Evolutionary conservation across 495 filamentous ascomycete species (phyloP).

Genomic region (Penicillium canescens): DNA sequence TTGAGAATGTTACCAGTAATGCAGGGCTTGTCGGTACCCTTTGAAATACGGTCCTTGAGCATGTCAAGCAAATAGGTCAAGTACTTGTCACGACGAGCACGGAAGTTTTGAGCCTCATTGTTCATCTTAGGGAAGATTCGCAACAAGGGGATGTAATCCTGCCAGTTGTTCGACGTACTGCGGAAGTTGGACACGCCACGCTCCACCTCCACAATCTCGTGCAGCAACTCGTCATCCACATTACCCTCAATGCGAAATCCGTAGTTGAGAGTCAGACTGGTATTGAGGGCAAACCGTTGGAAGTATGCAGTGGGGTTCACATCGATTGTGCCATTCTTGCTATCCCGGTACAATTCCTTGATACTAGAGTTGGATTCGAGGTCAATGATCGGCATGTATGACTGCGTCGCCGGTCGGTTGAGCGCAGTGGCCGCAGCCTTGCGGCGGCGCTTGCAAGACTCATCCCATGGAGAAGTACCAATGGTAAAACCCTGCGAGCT

Average conservation of each 20-base stretch:
- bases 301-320: slow-evolving; percentile 67
- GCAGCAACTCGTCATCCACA: slow-evolving; percentile 56
- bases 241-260: slow-evolving; percentile 62
- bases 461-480: slow-evolving; percentile 74
- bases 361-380: slow-evolving; percentile 65
- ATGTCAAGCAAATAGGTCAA: slow-evolving; percentile 58
- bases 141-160: slow-evolving; percentile 67
- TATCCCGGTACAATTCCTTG: slow-evolving; percentile 61
- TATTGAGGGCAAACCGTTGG: slow-evolving; percentile 67
- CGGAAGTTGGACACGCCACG: slow-evolving; percentile 63
- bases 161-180: slow-evolving; percentile 69
- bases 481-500: slow-evolving; percentile 71
- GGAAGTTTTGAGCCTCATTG: slow-evolving; percentile 53
- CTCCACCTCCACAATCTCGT: slow-evolving; percentile 65
- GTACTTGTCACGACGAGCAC: slow-evolving; percentile 56
- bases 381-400: slow-evolving; percentile 73
- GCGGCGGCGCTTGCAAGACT: slow-evolving; percentile 67
- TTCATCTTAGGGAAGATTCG: slow-evolving; percentile 57
- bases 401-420: slow-evolving; percentile 64
- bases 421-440: slow-evolving; percentile 71
- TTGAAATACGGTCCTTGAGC: slow-evolving; percentile 58
- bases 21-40: slow-evolving; percentile 67
- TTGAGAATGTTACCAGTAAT: slow-evolving; percentile 70
- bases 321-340: slow-evolving; percentile 54
- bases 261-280: slow-evolving; percentile 66